phyloP scores from a whole-genome alignment of 2,329 filamentous ascomycete genomes.

The Sclerotiophoma versabilis region DNA sequence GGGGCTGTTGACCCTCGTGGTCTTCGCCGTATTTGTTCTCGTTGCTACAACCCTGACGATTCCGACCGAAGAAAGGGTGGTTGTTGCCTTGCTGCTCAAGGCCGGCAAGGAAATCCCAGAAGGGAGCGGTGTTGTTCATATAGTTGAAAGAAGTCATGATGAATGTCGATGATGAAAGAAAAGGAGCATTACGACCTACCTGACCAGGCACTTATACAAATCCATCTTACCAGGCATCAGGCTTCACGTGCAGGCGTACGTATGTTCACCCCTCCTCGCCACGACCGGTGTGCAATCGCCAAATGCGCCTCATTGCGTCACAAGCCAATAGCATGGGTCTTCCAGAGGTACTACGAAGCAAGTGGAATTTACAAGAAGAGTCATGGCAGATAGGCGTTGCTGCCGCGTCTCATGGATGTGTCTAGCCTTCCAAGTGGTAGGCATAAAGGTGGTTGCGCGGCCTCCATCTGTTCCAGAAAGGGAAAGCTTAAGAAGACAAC shows the following conservation, averaged over 20 bases:
- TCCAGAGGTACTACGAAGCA: slow-evolving; percentile 15
- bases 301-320: slow-evolving; percentile 6
- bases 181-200: slow-evolving; percentile 18
- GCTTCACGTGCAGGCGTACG: slow-evolving; percentile 39
- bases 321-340: slow-evolving; percentile 30
- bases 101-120: slow-evolving; percentile 63
- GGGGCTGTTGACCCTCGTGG: slow-evolving; percentile 26
- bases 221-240: slow-evolving; percentile 35
- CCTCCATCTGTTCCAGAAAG: slow-evolving; percentile 20
- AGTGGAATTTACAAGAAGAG: slow-evolving; percentile 33
- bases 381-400: slow-evolving; percentile 26
- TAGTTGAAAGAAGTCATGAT: slow-evolving; percentile 59
- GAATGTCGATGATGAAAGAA: slow-evolving; percentile 15
- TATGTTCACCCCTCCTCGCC: slow-evolving; percentile 35
- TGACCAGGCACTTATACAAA: slow-evolving; percentile 36
- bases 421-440: slow-evolving; percentile 25
- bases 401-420: slow-evolving; percentile 26
- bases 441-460: slow-evolving; percentile 37
- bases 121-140: slow-evolving; percentile 61
- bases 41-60: slow-evolving; percentile 27
- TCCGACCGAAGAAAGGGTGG: slow-evolving; percentile 55
- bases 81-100: slow-evolving; percentile 56
- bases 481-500: slow-evolving; percentile 18
- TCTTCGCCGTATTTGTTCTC: slow-evolving; percentile 33
- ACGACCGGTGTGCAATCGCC: slow-evolving; percentile 20